Base-by-base conservation (phyloP, 129 eudicot species). In the Arctium minus region DNA sequence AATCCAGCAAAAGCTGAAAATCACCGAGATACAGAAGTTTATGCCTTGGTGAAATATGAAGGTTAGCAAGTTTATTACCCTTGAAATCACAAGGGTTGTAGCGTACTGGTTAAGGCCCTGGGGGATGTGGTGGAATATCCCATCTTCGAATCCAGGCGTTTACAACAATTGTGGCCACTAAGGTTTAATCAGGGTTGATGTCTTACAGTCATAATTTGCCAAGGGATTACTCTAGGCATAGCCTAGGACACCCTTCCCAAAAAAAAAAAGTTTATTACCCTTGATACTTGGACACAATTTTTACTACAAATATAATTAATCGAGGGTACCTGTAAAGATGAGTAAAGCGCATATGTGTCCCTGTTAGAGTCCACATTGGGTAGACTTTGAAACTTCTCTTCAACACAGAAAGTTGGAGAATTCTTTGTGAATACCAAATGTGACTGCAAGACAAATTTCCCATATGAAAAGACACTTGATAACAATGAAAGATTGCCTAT, bases 41-140 rank as follows among this genome's bases (percentile, higher is more conserved):
- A 22, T 4, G 18, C 39, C 80, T 0, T 72, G 7, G 13, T 71
- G 46, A 73, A 73, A 73, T 44, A 40, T 73, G 33, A 15, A 71
- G 80, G 80, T 84, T 64, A 72, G 83, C 12, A 77, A 53, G 50
- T 18, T 60, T 31, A 39, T 13, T 83, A 17, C 10, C 56, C 2
- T 40, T 11, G 27, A 22, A 22, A 22, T 0, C 27, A 22, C 27
- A 22, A 22, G 27, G 27, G 27, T 22, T 22, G 27, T 22, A 22
- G 27, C 27, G 27, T 22, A 22, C 27, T 22, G 27, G 27, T 22
- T 22, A 22, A 22, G 27, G 27, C 27, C 27, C 27, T 22, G 27
- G 27, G 27, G 27, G 27, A 22, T 22, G 27, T 22, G 27, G 27
- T 22, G 27, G 27, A 22, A 22, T 22, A 22, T 22, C 27, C 27